These are phyloP conservation scores for Auricularia sp. DNA, from an alignment of 768 basidiomycete genomes.

Conservation along the genomic window DNA sequence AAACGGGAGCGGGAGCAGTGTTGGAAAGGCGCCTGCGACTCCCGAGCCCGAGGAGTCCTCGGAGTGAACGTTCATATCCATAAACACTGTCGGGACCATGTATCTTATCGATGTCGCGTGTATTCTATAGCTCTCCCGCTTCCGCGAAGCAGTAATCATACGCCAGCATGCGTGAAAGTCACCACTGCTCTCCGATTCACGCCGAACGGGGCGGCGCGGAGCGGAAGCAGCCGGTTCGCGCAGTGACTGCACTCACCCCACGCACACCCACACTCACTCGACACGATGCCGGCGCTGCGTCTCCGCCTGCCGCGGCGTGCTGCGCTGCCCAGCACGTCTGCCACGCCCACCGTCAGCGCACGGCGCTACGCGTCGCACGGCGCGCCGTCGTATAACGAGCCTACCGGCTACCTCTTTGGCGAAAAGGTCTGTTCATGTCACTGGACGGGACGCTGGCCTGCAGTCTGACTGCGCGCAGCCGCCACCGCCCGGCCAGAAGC, in stretches of 20 bases:
- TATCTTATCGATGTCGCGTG: neutral
- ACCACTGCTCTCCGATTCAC: neutral
- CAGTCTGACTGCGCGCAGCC: conserved; percentile 36
- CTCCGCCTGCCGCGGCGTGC: neutral
- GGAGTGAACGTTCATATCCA: no score
- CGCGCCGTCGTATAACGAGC: conserved; percentile 80
- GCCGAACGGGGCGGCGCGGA: neutral
- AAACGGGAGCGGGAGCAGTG: neutral
- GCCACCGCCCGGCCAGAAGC: conserved; percentile 67
- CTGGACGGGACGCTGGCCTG: neutral
- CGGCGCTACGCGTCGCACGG: conserved; percentile 23
- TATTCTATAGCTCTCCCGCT: neutral
- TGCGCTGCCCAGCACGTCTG: neutral
- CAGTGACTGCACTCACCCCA: neutral
- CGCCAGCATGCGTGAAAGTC: no score
- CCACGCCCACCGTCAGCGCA: neutral
- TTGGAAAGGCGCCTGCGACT: neutral
- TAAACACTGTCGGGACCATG: no score
- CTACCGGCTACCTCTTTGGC: conserved; percentile 76
- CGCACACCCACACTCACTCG: neutral
- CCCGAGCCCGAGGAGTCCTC: neutral
- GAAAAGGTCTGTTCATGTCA: conserved; percentile 60
- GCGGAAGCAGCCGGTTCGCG: neutral
- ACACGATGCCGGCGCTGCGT: neutral
- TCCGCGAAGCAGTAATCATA: neutral